Conservation (phyloP, 1,139 yeast species). For the Magnusiomyces clavatus region DNA sequence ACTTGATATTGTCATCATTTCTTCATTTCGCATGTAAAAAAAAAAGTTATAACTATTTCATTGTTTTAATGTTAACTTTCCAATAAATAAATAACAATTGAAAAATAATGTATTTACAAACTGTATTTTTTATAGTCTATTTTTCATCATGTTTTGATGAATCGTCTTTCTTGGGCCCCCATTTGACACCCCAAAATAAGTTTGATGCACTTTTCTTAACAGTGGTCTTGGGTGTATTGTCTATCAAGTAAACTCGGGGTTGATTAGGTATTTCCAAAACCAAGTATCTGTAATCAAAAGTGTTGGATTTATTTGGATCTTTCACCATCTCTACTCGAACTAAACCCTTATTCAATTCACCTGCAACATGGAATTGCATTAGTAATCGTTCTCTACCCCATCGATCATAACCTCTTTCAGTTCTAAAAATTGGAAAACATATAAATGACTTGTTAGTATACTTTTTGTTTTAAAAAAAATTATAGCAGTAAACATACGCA, state of each 20-base stretch:
- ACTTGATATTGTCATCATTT: not conserved
- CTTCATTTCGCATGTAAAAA: not conserved
- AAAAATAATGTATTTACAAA: not conserved
- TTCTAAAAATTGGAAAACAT: not conserved
- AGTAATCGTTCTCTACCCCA: constrained; percentile 74
- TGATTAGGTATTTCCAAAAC: constrained; percentile 71
- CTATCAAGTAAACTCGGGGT: constrained; percentile 61
- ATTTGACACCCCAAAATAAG: constrained; percentile 62
- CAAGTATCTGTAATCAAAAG: constrained; percentile 65
- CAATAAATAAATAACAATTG: not conserved
- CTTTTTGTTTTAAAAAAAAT: not conserved
- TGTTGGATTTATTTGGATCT: constrained; percentile 47
- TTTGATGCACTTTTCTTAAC: constrained; percentile 38
- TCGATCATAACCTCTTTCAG: constrained; percentile 42
- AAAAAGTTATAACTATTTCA: not conserved
- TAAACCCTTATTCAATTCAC: constrained; percentile 32
- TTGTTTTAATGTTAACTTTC: not conserved
- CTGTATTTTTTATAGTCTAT: not conserved
- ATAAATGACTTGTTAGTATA: not conserved
- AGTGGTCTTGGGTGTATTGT: constrained; percentile 37
- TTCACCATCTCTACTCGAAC: constrained; percentile 15
- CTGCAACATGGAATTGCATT: constrained; percentile 83
- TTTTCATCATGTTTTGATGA: not conserved
- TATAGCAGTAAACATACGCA: constrained; percentile 22
- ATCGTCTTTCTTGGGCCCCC: constrained; percentile 58